phyloP scores from a whole-genome alignment of 257 asterid species.

The Solanum etuberosum region DNA sequence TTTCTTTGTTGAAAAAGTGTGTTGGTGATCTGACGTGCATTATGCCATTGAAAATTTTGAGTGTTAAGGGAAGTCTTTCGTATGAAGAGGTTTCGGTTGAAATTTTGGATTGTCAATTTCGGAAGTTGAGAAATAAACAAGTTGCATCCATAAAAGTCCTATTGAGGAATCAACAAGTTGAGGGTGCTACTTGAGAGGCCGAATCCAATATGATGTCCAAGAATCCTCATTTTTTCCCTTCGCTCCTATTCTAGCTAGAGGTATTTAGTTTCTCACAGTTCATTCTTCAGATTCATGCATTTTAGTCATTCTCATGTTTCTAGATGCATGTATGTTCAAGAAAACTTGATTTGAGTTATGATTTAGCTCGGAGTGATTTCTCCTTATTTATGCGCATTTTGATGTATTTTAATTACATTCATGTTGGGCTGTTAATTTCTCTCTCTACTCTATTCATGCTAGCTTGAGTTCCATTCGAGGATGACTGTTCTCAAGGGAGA shows the following conservation, averaged over 20 bases:
- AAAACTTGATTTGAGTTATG: neutral
- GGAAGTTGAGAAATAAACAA: too few relatives aligned
- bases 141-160: neutral
- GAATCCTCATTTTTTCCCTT: neutral
- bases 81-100: neutral
- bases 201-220: neutral
- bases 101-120: neutral
- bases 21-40: neutral
- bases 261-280: neutral
- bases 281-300: too few relatives aligned
- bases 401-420: neutral
- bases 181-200: neutral
- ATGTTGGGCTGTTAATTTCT: neutral
- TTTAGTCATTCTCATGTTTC: neutral
- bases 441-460: neutral
- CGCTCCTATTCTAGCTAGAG: neutral
- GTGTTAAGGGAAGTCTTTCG: neutral
- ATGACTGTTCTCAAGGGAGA: too few relatives aligned
- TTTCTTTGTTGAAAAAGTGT: neutral
- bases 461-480: too few relatives aligned
- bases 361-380: neutral
- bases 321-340: neutral
- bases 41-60: neutral
- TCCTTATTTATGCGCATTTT: neutral
- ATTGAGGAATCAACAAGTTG: neutral